Evolutionary conservation across 2,329 filamentous ascomycete genomes (phyloP).

Genomic region (Elsinoe batatas): DNA sequence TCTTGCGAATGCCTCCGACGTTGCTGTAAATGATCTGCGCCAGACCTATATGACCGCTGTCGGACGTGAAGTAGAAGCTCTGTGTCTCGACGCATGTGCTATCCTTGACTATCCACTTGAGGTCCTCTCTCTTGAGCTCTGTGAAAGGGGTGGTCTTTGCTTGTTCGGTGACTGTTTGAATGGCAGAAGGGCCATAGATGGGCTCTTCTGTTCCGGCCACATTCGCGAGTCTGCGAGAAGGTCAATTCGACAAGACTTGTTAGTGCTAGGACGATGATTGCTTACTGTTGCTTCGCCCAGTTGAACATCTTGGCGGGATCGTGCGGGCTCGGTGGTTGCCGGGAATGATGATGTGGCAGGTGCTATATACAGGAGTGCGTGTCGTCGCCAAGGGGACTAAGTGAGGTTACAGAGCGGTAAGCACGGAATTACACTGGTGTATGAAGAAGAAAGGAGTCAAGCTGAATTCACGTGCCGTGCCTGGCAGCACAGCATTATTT

Average conservation of each 20-base stretch:
- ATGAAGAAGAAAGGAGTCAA: neutral
- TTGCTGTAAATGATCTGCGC: constrained; percentile 96
- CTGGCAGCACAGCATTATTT: constrained; percentile 1
- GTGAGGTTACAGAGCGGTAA: neutral
- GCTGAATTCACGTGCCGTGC: neutral
- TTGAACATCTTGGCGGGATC: constrained; percentile 60
- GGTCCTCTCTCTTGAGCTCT: constrained; percentile 63
- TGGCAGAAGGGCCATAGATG: constrained; percentile 82
- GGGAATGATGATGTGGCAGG: neutral
- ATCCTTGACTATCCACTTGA: constrained; percentile 74
- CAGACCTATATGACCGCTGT: constrained; percentile 66
- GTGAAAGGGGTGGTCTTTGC: constrained; percentile 68
- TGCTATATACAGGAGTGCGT: neutral
- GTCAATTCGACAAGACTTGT: constrained; percentile 13
- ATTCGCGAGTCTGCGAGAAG: constrained; percentile 46
- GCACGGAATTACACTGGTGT: neutral
- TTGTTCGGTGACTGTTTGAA: constrained; percentile 77
- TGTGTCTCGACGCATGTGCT: constrained; percentile 90
- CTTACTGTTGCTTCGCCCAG: constrained; percentile 88
- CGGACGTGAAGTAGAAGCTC: constrained; percentile 80
- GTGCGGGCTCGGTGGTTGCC: neutral
- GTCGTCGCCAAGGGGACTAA: too few relatives aligned
- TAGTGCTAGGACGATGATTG: constrained; percentile 19
- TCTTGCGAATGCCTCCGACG: constrained; percentile 82
- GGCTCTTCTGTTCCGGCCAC: constrained; percentile 95